phyloP scores from a whole-genome alignment of 371 early-diverging fungal genomes.

The Neoconidiobolus thromboides region DNA sequence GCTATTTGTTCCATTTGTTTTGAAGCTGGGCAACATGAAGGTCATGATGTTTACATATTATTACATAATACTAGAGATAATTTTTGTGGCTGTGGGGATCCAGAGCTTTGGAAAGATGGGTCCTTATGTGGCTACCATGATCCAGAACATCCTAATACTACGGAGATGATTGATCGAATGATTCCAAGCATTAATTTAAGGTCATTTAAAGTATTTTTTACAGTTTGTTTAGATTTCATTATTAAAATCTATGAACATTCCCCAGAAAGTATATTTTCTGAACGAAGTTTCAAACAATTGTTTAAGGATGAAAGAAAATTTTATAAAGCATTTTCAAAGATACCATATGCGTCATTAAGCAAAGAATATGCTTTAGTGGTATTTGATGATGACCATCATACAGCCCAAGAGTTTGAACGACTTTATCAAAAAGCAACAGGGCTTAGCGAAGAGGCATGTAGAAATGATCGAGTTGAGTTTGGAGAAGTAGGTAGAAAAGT shows the following conservation, averaged over 20 bases:
- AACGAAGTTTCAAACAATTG: background rate
- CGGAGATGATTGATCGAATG: background rate
- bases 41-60: conserved; percentile 70
- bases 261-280: background rate
- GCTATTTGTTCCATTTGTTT: conserved; percentile 88
- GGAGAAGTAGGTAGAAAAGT: background rate
- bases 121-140: conserved; percentile 64
- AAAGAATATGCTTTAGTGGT: background rate
- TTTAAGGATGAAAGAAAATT: background rate
- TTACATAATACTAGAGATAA: conserved; percentile 2
- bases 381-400: conserved; percentile 4
- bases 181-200: background rate
- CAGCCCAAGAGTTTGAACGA: background rate
- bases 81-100: conserved; percentile 95
- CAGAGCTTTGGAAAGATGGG: conserved; percentile 80
- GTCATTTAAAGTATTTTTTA: background rate
- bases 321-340: background rate
- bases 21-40: conserved; percentile 74
- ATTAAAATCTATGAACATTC: background rate
- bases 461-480: background rate
- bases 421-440: background rate
- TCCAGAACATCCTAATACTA: background rate
- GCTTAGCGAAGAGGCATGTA: background rate
- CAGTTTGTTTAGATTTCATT: background rate
- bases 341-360: background rate